These are phyloP conservation scores for Pseudogymnoascus sp. DNA, from an alignment of 2,329 filamentous ascomycete genomes.

Conservation along the genomic window DNA sequence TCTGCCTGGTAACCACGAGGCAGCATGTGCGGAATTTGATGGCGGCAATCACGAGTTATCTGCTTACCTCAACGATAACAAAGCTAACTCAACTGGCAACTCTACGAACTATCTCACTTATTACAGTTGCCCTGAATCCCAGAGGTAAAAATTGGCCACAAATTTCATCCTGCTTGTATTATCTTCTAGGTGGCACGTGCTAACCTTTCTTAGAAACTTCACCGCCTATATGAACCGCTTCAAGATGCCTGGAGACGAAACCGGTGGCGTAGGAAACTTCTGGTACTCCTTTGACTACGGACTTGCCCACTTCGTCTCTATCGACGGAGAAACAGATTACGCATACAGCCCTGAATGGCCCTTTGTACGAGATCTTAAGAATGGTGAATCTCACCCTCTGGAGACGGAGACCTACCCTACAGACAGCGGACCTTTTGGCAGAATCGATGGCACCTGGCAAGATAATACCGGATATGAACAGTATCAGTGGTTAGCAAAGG, in stretches of 20 bases:
- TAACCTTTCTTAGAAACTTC: conserved; percentile 33
- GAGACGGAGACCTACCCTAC: conserved; percentile 39
- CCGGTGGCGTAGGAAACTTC: conserved; percentile 42
- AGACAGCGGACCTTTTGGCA: conserved; percentile 42
- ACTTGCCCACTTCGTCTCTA: conserved; percentile 42
- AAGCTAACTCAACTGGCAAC: conserved; percentile 34
- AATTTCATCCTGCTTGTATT: background rate
- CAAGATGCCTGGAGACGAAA: conserved; percentile 42
- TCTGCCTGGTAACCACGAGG: conserved; percentile 40
- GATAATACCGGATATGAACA: conserved; percentile 39
- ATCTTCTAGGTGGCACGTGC: background rate
- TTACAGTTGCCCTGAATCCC: conserved; percentile 44
- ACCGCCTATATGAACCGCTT: conserved; percentile 45
- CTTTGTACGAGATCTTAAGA: conserved; percentile 36
- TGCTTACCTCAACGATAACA: conserved; percentile 39
- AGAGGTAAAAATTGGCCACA: conserved; percentile 29
- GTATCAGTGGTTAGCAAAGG: conserved; percentile 37
- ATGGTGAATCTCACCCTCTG: conserved; percentile 34
- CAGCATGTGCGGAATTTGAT: background rate
- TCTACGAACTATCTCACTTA: conserved; percentile 35
- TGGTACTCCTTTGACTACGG: conserved; percentile 50
- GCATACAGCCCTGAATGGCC: conserved; percentile 39
- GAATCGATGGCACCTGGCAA: conserved; percentile 33
- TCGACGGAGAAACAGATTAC: conserved; percentile 44
- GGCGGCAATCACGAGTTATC: conserved; percentile 16